These are phyloP conservation scores for Helotiales sp. DNA, from an alignment of 2,329 filamentous ascomycete species.

Conservation along the genomic window DNA sequence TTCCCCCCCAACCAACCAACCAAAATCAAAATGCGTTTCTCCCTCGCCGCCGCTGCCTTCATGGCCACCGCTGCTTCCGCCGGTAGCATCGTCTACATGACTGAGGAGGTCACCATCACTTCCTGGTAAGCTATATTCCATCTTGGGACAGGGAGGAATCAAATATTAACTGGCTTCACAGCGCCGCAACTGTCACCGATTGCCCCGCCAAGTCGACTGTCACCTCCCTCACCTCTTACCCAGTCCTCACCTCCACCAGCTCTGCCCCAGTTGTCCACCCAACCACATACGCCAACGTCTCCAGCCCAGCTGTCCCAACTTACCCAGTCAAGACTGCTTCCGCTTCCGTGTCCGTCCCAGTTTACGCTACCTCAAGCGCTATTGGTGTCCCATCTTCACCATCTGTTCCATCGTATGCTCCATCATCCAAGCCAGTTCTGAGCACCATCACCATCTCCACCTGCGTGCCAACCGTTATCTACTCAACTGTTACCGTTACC, in stretches of 20 bases:
- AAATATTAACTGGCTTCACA: constrained; percentile 25
- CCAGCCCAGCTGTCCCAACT: constrained; percentile 17
- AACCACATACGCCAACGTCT: constrained; percentile 30
- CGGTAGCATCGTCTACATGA: constrained; percentile 51
- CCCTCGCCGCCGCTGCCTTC: constrained; percentile 41
- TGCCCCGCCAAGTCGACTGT: constrained; percentile 44
- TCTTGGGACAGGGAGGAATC: no score
- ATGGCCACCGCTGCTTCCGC: constrained; percentile 41
- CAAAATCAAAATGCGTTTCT: constrained; percentile 45
- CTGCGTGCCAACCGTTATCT: constrained; percentile 35
- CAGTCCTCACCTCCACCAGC: constrained; percentile 23
- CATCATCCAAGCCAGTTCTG: constrained; percentile 26
- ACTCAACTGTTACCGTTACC: constrained; percentile 37
- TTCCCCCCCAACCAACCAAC: constrained; percentile 27
- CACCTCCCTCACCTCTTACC: constrained; percentile 32
- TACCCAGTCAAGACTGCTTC: constrained; percentile 17
- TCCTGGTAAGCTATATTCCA: constrained; percentile 41
- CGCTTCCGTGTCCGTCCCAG: constrained; percentile 13
- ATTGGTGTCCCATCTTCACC: constrained; percentile 28
- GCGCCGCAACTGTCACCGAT: constrained; percentile 52
- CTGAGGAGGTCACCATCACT: constrained; percentile 57
- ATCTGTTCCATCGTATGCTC: constrained; percentile 26
- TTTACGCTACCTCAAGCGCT: constrained; percentile 15
- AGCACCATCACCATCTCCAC: constrained; percentile 35
- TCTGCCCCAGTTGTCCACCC: constrained; percentile 25